Conservation (phyloP, 2,329 filamentous ascomycete species). For the Trichoderma sp. region DNA sequence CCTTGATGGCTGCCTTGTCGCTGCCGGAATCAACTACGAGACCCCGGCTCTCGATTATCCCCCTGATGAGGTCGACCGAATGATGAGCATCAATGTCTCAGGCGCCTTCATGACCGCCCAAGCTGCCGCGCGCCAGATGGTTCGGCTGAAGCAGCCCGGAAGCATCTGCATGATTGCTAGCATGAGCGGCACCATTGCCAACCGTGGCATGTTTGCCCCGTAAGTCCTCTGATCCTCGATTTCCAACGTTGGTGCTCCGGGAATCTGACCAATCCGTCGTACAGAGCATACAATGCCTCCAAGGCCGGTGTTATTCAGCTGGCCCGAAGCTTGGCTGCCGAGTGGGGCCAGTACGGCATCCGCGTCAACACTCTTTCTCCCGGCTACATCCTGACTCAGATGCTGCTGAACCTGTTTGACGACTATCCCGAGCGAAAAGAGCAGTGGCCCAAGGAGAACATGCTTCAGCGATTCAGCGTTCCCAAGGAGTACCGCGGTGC, state of each 20-base stretch:
- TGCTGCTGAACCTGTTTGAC: conserved; percentile 78
- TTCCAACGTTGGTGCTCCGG: background rate
- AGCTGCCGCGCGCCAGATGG: conserved; percentile 78
- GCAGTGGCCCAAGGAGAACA: conserved; percentile 81
- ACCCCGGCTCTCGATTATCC: conserved; percentile 78
- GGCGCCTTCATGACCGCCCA: conserved; percentile 83
- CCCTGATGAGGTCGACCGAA: conserved; percentile 70
- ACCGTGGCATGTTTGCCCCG: conserved; percentile 59
- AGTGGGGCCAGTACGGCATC: conserved; percentile 72
- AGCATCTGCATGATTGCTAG: conserved; percentile 68
- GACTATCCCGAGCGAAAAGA: conserved; percentile 65
- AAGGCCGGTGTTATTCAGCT: conserved; percentile 75
- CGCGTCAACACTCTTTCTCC: conserved; percentile 80
- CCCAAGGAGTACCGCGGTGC: conserved; percentile 71
- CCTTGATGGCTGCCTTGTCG: conserved; percentile 74
- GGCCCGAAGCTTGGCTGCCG: conserved; percentile 65
- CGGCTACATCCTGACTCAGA: conserved; percentile 76
- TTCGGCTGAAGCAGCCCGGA: conserved; percentile 54
- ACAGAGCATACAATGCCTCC: conserved; percentile 69
- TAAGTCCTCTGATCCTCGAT: conserved; percentile 39
- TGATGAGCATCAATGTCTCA: conserved; percentile 84
- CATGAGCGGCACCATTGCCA: conserved; percentile 67
- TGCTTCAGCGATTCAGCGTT: conserved; percentile 68
- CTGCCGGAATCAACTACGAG: conserved; percentile 76
- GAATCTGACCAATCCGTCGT: background rate